Conservation (phyloP, 805 yeast species). For the Barnettozyma sp. region DNA sequence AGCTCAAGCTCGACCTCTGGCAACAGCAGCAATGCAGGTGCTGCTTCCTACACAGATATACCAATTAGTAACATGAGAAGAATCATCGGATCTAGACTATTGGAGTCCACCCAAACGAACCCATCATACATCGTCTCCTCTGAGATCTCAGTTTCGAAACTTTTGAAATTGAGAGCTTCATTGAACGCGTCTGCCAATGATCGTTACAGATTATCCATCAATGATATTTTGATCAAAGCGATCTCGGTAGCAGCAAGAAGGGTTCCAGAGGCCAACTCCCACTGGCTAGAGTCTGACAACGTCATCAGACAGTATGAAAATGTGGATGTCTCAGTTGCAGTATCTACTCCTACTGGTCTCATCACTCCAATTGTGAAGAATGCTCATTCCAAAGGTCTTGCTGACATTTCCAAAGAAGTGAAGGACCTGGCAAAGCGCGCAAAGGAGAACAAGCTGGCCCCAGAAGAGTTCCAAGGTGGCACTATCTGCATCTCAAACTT, state of each 20-base stretch:
- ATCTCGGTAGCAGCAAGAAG: constrained; percentile 82
- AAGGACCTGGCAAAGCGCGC: constrained; percentile 97
- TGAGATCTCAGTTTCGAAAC: constrained; percentile 76
- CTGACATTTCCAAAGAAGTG: constrained; percentile 70
- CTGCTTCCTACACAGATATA: constrained; percentile 60
- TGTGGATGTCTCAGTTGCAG: constrained; percentile 96
- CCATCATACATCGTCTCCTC: constrained; percentile 94
- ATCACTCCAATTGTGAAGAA: constrained; percentile 92
- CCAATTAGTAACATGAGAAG: constrained; percentile 91
- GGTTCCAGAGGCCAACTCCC: constrained; percentile 91
- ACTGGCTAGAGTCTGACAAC: constrained; percentile 85
- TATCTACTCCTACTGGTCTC: constrained; percentile 95
- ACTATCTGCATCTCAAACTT: constrained; percentile 96
- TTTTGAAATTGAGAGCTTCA: constrained; percentile 85
- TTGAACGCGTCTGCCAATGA: constrained; percentile 82
- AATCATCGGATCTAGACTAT: constrained; percentile 83
- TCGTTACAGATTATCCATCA: constrained; percentile 84
- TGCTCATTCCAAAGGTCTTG: constrained; percentile 84
- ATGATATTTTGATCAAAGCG: constrained; percentile 92
- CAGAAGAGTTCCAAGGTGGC: constrained; percentile 99
- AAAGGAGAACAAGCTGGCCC: constrained; percentile 82
- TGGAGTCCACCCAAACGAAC: constrained; percentile 75
- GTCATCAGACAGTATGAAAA: constrained; percentile 85
- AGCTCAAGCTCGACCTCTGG: too few relatives aligned
- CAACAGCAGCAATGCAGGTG: too few relatives aligned